Evolutionary conservation across 208 protist species (phyloP), one percentile per base, ranked within the genome.

Genomic region (Trichomonas gallinae): DNA sequence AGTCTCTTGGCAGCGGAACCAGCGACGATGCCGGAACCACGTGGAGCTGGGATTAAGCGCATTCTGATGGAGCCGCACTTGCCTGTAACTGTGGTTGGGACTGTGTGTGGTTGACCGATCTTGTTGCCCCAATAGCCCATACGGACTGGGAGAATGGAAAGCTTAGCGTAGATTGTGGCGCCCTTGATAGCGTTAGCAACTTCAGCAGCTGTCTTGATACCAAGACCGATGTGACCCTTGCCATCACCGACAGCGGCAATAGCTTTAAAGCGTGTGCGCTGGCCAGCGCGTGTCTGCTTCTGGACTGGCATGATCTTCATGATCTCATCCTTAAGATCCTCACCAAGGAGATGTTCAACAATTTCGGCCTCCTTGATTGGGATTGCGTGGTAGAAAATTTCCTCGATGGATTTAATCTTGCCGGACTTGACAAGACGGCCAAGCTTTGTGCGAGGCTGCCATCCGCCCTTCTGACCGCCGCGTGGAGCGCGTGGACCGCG

Each of bases 281-380:
- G 99, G 98, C 99, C 99, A 97, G 99, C 99, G 97, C 98, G 98
- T 93, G 99, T 99, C 98, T 99, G 99, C 98, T 99, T 99, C 98
- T 99, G 99, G 83, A 99, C 99, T 96, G 99, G 99, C 97, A 98
- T 98, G 97, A 99, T 99, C 97, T 99, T 99, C 98, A 99, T 99
- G 96, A 99, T 99, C 97, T 99, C 98, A 96, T 99, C 98, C 97
- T 99, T 98, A 36, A 99, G 98, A 44, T 83, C 97, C 45, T 97
- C 44, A 42, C 96, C 96, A 96, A 99, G 98, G 98, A 99, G 99
- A 96, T 98, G 97, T 97, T 99, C 99, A 96, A 99, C 98, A 97
- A 99, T 99, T 98, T 99, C 98, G 97, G 98, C 98, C 98, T 99
- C 99, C 98, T 99, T 99, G 98, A 99, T 99, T 97, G 99, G 99